Conservation (phyloP, 495 filamentous ascomycete genomes). For the Xylaria castorea region DNA sequence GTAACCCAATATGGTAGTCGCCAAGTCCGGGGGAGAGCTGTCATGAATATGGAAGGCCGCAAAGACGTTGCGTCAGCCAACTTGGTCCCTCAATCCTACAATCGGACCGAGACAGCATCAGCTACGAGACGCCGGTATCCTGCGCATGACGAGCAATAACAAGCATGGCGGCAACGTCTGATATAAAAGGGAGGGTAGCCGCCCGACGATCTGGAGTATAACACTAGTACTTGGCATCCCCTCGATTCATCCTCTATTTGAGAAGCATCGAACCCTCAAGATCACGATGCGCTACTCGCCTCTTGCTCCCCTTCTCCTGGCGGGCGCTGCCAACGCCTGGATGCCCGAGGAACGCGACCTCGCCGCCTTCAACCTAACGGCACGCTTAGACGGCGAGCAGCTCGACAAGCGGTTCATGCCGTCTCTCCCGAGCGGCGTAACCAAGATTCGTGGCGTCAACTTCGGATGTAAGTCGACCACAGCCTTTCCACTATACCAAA, state of each 20-base stretch:
- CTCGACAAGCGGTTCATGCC: conserved; percentile 36
- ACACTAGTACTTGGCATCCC: not conserved
- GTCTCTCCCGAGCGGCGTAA: conserved; percentile 30
- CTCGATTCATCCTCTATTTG: not conserved
- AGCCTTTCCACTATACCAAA: conserved; percentile 1
- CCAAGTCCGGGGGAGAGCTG: conserved; percentile 4
- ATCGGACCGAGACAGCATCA: conserved; percentile 15
- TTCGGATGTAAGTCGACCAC: conserved; percentile 30
- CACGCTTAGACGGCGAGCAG: conserved; percentile 26
- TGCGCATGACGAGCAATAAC: not conserved
- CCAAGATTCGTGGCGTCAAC: conserved; percentile 40
- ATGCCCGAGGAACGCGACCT: conserved; percentile 37
- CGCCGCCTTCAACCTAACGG: conserved; percentile 35
- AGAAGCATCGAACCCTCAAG: conserved; percentile 15
- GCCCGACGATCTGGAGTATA: not conserved
- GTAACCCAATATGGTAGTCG: conserved; percentile 1
- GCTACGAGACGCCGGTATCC: not conserved
- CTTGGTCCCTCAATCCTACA: not conserved
- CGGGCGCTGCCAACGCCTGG: conserved; percentile 32
- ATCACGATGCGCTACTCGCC: conserved; percentile 33
- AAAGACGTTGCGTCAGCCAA: not conserved
- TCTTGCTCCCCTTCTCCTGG: conserved; percentile 31
- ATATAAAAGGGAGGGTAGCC: conserved; percentile 9
- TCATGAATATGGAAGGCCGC: not conserved
- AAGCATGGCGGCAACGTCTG: not conserved